Evolutionary conservation across 192 early-diverging fungal genomes (phyloP).

Genomic region (Globomyces pollinis-pini): DNA sequence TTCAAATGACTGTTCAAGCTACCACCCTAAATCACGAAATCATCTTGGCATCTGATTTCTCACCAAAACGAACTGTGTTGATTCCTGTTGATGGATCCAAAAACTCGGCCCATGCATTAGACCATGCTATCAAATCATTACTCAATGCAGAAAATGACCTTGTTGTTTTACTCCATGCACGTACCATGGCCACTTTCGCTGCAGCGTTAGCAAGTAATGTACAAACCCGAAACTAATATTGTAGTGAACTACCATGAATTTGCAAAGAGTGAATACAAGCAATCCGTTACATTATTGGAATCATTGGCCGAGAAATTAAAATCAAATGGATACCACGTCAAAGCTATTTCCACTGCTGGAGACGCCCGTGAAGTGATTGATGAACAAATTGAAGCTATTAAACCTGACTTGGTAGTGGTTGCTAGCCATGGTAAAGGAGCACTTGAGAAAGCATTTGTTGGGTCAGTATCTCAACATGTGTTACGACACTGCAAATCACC

Average conservation of each 20-base stretch:
- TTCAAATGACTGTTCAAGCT: no score
- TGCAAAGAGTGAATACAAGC: no score
- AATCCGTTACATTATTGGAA: no score
- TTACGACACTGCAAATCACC: conserved; percentile 1
- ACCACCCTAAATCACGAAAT: neutral
- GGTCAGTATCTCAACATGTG: conserved; percentile 6
- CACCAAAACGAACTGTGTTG: neutral
- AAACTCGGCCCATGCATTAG: conserved; percentile 9
- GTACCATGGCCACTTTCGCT: no score
- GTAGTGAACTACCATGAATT: no score
- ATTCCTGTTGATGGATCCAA: conserved; percentile 6
- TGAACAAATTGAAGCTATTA: conserved; percentile 45
- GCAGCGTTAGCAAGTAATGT: no score
- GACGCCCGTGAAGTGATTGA: conserved; percentile 57
- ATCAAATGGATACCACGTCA: neutral
- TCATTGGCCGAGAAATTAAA: neutral
- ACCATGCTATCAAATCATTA: conserved; percentile 25
- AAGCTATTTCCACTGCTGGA: conserved; percentile 46
- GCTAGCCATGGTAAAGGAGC: conserved; percentile 55
- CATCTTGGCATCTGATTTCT: neutral
- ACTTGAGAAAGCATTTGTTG: neutral
- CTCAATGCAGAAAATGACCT: conserved; percentile 27
- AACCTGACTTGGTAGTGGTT: conserved; percentile 52
- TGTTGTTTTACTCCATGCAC: conserved; percentile 20
- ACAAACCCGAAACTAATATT: no score